These are phyloP conservation scores for Brassica carinata DNA, from an alignment of 345 rosid genomes.

Conservation along the genomic window DNA sequence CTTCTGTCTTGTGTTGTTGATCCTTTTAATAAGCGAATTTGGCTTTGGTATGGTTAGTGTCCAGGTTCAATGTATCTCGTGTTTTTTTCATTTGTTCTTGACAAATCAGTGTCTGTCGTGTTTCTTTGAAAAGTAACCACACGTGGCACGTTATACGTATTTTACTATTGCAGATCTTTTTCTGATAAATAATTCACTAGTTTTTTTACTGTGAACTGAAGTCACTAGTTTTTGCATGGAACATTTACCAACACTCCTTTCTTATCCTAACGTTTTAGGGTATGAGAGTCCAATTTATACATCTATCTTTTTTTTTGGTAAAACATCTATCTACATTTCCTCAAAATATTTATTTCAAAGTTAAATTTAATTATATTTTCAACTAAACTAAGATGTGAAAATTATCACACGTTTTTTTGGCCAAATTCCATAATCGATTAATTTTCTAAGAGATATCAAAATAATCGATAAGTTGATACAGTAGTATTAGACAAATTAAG, in stretches of 20 bases:
- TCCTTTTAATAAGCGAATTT: conserved; percentile 33
- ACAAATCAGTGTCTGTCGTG: not conserved
- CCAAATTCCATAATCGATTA: too few relatives aligned
- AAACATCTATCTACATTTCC: not conserved
- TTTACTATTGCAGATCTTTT: not conserved
- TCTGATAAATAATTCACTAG: too few relatives aligned
- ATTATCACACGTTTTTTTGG: too few relatives aligned
- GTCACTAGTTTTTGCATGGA: too few relatives aligned
- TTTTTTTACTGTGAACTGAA: too few relatives aligned
- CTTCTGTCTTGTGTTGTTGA: not conserved
- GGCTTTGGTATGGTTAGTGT: conserved; percentile 37
- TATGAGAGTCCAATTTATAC: not conserved
- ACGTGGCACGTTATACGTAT: conserved; percentile 1
- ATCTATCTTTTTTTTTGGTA: too few relatives aligned
- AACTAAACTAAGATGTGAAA: not conserved
- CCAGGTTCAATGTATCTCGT: conserved; percentile 72
- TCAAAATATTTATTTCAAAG: not conserved
- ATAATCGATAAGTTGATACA: too few relatives aligned
- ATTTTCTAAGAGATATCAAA: too few relatives aligned
- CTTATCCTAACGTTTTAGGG: not conserved
- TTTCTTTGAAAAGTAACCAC: not conserved
- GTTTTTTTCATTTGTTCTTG: not conserved
- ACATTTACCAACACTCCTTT: too few relatives aligned
- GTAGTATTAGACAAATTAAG: too few relatives aligned
- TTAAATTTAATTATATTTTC: not conserved